phyloP scores from a whole-genome alignment of 2,329 filamentous ascomycete species.

The Gnomoniopsis smithogilvyi region DNA sequence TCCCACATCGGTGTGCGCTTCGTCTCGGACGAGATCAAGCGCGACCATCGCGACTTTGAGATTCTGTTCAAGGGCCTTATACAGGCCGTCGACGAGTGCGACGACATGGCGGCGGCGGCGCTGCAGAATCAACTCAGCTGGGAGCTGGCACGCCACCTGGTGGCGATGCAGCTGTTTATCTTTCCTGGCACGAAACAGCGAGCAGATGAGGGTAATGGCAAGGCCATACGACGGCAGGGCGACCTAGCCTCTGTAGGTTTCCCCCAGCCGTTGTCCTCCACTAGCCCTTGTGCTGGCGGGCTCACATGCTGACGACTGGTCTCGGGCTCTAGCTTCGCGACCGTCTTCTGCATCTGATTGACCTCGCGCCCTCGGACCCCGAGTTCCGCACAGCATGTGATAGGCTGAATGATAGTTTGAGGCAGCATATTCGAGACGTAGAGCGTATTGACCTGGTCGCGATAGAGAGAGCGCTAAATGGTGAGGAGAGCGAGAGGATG shows the following conservation, averaged over 20 bases:
- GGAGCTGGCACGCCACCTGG: slow-evolving; percentile 14
- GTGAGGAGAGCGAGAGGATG: slow-evolving; percentile 10
- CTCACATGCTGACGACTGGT: neutral
- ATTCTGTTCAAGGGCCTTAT: slow-evolving; percentile 1
- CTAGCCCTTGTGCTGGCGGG: neutral
- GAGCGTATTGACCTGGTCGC: slow-evolving; percentile 12
- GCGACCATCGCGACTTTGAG: slow-evolving; percentile 15
- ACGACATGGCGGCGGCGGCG: neutral
- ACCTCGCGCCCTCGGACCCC: neutral
- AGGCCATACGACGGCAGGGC: neutral
- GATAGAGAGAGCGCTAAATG: slow-evolving; percentile 8
- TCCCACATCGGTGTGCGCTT: slow-evolving; percentile 10
- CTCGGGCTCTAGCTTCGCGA: neutral
- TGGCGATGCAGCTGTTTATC: slow-evolving; percentile 12
- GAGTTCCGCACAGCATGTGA: neutral
- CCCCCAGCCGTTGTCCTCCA: neutral
- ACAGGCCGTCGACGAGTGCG: neutral
- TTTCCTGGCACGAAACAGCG: slow-evolving; percentile 10
- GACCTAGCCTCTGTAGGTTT: neutral
- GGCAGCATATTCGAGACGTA: slow-evolving; percentile 2
- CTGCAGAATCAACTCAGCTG: slow-evolving; percentile 9
- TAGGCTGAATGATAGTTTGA: neutral
- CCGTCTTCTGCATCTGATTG: neutral
- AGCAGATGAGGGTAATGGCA: slow-evolving; percentile 2
- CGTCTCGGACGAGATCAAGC: slow-evolving; percentile 15